These are phyloP conservation scores for Citrus australasica DNA, from an alignment of 345 rosid genomes.

Conservation along the genomic window DNA sequence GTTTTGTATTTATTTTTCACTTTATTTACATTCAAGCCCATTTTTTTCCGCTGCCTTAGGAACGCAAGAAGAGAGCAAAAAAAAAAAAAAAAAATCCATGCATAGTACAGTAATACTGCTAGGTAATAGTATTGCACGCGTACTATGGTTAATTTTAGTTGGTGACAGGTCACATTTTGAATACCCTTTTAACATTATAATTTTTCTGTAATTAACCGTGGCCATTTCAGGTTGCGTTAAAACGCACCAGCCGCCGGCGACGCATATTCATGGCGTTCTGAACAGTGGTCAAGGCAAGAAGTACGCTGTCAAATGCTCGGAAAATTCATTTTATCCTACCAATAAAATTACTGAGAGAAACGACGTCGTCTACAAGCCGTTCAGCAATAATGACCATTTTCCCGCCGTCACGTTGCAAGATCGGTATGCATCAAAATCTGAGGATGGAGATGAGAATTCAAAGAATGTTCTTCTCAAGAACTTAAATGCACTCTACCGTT, in stretches of 20 bases:
- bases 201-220: too few relatives aligned
- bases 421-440: neutral
- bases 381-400: neutral
- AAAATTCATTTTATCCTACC: neutral
- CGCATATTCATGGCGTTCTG: neutral
- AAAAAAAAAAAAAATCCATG: too few relatives aligned
- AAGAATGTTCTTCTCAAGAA: neutral
- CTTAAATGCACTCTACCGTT: slow-evolving; percentile 7
- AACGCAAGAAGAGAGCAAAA: too few relatives aligned
- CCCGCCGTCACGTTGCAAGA: neutral
- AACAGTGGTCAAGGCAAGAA: neutral
- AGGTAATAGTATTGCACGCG: too few relatives aligned
- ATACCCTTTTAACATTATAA: too few relatives aligned
- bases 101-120: too few relatives aligned
- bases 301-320: neutral
- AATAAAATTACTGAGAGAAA: neutral
- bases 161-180: too few relatives aligned
- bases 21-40: too few relatives aligned
- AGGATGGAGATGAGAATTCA: neutral
- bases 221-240: neutral
- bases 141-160: too few relatives aligned
- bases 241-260: neutral
- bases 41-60: too few relatives aligned
- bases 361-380: neutral
- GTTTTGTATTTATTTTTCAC: too few relatives aligned